phyloP scores from a whole-genome alignment of 2,329 filamentous ascomycete genomes.

The Trichoderma semiorbis region DNA sequence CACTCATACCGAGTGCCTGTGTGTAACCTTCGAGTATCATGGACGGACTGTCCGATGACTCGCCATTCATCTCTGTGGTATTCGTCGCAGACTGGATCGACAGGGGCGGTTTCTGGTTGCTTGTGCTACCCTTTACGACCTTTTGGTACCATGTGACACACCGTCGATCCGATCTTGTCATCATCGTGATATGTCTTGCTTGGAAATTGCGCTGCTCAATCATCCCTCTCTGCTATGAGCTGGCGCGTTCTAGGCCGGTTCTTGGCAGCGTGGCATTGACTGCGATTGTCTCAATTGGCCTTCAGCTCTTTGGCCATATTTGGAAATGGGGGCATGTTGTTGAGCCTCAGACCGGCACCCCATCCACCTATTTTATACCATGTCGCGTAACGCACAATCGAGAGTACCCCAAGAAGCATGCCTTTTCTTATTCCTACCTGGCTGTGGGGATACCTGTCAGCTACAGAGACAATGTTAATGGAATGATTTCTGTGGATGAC shows the following conservation, averaged over 20 bases:
- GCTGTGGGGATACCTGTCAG: slow-evolving; percentile 62
- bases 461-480: slow-evolving; percentile 53
- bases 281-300: neutral
- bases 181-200: slow-evolving; percentile 25
- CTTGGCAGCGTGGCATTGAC: neutral
- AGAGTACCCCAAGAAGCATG: slow-evolving; percentile 64
- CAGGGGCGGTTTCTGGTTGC: neutral
- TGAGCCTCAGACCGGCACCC: neutral
- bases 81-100: slow-evolving; percentile 24
- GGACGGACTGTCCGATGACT: slow-evolving; percentile 28
- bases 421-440: slow-evolving; percentile 69
- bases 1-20: neutral
- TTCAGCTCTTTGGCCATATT: neutral
- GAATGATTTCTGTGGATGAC: slow-evolving; percentile 50
- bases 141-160: slow-evolving; percentile 22
- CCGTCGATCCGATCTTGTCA: slow-evolving; percentile 25
- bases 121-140: neutral
- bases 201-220: slow-evolving; percentile 20
- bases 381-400: slow-evolving; percentile 63
- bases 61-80: slow-evolving; percentile 24
- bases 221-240: neutral
- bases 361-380: slow-evolving; percentile 52
- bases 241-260: neutral
- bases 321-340: neutral
- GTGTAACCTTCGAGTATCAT: slow-evolving; percentile 4